A percentile compares a stretch with the other conserved stretches of the same genome.
These are phyloP conservation scores for Hydnum rufescens DNA, from an alignment of 768 basidiomycete genomes.

Conservation along the genomic window DNA sequence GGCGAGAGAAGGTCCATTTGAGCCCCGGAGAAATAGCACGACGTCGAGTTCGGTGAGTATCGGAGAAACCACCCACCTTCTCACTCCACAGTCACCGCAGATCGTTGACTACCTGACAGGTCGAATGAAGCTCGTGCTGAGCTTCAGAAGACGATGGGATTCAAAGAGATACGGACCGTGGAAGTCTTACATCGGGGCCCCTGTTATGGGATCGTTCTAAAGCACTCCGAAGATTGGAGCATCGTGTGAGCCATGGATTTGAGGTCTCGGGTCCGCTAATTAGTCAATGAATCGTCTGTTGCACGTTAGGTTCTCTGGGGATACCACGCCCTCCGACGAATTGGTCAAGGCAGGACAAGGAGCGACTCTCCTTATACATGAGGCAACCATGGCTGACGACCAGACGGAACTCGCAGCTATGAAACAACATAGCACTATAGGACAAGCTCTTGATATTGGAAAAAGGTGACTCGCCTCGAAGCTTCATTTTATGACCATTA, in stretches of 20 bases:
- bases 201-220: constrained; percentile 53
- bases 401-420: constrained; percentile 45
- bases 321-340: constrained; percentile 58
- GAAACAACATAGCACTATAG: constrained; percentile 81
- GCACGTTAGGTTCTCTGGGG: constrained; percentile 65
- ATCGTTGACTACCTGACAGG: not conserved
- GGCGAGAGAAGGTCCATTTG: not conserved
- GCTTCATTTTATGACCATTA: constrained; percentile 11
- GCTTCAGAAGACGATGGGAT: constrained; percentile 22
- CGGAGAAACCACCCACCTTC: not conserved
- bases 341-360: constrained; percentile 42
- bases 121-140: not conserved
- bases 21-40: not conserved
- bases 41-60: not conserved
- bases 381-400: constrained; percentile 82
- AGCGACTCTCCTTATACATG: constrained; percentile 78
- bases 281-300: too few relatives aligned
- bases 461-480: too few relatives aligned
- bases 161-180: constrained; percentile 44
- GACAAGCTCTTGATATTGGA: constrained; percentile 69
- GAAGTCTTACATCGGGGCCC: constrained; percentile 52
- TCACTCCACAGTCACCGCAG: not conserved
- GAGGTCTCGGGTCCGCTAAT: not conserved
- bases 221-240: constrained; percentile 56
- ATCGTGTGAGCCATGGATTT: constrained; percentile 51